Base-by-base conservation (phyloP, 73 alveolate genomes). In the Paramecium pentaurelia region DNA sequence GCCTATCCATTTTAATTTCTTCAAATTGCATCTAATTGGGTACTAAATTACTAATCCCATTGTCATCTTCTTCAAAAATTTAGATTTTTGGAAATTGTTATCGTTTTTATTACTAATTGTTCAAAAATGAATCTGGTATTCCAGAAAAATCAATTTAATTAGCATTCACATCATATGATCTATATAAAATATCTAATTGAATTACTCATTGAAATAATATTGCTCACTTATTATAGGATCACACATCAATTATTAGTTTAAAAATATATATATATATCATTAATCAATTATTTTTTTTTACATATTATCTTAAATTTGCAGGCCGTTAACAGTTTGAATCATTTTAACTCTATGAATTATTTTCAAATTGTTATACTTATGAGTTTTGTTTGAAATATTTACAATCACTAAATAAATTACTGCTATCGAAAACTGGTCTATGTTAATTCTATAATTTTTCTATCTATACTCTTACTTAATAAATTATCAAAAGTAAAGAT, bases 181-280 rank as follows among this genome's bases (percentile, higher is more conserved):
- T 64, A 64, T 3, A 12, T 22, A 64, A 32, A 6, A 14, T 64
- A 12, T 4, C 12, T 14, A 64, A 8, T 1, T 64, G 27, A 10
- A 64, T 20, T 64, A 64, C 84, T 64, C 84, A 10, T 64, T 64
- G 47, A 28, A 64, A 64, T 64, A 64, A 34, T 32, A 64, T 64
- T 64, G 84, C 28, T 64, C 84, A 32, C 84, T 64, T 9, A 64
- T 32, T 34, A 64, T 64, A 64, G 84, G 84, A 64, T 64, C 84
- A 64, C 84, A 11, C 84, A 64, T 64, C 8, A 64, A 64, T 64
- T 64, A 64, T 64, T 28, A 64, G 84, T 64, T 64, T 64, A 2
- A 64, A 64, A 54, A 54, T 54, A 54, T 54, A 54, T 54, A 64
- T 28, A 64, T 32, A 64, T 64, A 64, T 64, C 47, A 64, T 64